phyloP scores from a whole-genome alignment of 1,284 basidiomycete genomes.

The Ceratobasidium papillatum region DNA sequence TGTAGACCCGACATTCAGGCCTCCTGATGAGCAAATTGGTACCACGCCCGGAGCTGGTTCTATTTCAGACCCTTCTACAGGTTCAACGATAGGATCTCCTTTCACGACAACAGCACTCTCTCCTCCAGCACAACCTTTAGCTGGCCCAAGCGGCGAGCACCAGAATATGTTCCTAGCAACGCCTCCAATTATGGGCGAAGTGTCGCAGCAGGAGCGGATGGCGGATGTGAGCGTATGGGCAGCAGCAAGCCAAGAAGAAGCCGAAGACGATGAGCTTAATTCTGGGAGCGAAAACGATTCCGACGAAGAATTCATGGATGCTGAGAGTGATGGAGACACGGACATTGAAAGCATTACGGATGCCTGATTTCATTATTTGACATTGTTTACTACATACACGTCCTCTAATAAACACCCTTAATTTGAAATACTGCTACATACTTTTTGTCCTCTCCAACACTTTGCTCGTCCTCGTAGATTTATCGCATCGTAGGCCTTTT shows the following conservation, averaged over 20 bases:
- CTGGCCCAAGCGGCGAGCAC: not conserved
- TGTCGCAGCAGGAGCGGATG: constrained; percentile 10
- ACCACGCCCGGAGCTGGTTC: not conserved
- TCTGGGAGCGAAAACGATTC: constrained; percentile 22
- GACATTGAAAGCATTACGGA: constrained; percentile 32
- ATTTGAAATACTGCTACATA: not conserved
- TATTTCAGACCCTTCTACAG: not conserved
- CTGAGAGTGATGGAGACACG: constrained; percentile 21
- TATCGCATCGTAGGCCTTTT: not conserved
- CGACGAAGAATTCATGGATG: constrained; percentile 23
- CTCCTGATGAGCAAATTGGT: constrained; percentile 8
- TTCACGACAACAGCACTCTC: not conserved
- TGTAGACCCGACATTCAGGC: not conserved
- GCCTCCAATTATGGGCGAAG: not conserved
- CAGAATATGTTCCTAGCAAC: not conserved
- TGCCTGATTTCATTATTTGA: not conserved
- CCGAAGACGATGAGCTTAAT: not conserved
- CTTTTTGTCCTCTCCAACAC: not conserved
- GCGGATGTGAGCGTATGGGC: constrained; percentile 17
- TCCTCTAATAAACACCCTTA: not conserved
- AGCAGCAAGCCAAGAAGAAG: not conserved
- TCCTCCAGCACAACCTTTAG: not conserved
- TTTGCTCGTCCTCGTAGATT: not conserved
- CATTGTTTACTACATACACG: not conserved
- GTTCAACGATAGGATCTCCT: not conserved